Conservation (phyloP, 768 basidiomycete genomes). For the Boletus tylopilopsis region DNA sequence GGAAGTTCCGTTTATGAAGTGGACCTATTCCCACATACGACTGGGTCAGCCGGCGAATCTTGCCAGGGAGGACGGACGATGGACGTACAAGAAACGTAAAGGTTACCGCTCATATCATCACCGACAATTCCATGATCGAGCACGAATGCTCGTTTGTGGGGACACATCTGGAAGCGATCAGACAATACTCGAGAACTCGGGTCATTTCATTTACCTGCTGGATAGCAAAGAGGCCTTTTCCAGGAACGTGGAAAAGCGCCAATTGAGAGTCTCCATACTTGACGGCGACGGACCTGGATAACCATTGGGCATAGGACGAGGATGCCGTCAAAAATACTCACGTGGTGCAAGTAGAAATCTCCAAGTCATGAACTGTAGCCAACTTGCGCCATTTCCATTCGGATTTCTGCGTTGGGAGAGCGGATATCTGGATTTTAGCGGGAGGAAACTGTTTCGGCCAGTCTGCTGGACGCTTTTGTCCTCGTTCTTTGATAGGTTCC, state of each 20-base stretch:
- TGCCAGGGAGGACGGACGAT: background rate
- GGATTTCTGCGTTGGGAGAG: conserved; percentile 41
- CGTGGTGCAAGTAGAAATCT: conserved; percentile 46
- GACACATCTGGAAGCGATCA: conserved; percentile 37
- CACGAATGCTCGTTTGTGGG: conserved; percentile 60
- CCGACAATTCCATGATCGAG: conserved; percentile 69
- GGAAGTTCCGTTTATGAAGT: conserved; percentile 66
- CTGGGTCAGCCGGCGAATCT: too few species aligned
- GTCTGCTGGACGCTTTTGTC: conserved; percentile 60
- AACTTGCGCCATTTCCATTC: conserved; percentile 58
- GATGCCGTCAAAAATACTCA: conserved; percentile 22
- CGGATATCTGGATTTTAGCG: conserved; percentile 38
- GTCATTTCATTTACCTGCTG: conserved; percentile 51
- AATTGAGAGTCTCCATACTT: conserved; percentile 65
- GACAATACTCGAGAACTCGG: too few species aligned
- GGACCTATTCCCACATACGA: conserved; percentile 39
- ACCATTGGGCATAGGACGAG: background rate
- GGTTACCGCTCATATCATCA: conserved; percentile 52
- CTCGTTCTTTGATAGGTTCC: conserved; percentile 57
- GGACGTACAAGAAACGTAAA: conserved; percentile 46
- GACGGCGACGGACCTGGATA: conserved; percentile 42
- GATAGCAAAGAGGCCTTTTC: conserved; percentile 56
- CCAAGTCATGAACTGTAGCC: conserved; percentile 46
- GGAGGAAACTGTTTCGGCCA: conserved; percentile 60
- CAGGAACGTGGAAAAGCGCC: conserved; percentile 63